Percentiles rank a stretch among this genome's conserved stretches.
phyloP scores from a whole-genome alignment of 805 yeast species.

The Wickerhamomyces xylosicus region DNA sequence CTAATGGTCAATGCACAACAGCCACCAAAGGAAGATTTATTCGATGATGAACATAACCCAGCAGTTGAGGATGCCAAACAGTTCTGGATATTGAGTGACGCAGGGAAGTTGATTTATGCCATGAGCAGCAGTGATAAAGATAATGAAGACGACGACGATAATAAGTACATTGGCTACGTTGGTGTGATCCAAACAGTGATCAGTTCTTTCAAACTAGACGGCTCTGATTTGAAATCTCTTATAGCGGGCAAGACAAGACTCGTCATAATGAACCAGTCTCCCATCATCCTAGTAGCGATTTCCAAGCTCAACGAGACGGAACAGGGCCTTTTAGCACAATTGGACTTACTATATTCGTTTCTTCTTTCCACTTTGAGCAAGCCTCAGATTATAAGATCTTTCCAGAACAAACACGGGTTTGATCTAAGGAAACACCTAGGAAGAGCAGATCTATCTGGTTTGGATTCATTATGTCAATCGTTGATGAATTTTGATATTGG shows the following conservation, averaged over 20 bases:
- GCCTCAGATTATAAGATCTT: constrained; percentile 62
- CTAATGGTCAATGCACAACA: too few species aligned
- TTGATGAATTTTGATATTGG: constrained; percentile 47
- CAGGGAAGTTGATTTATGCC: constrained; percentile 85
- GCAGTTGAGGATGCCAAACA: constrained; percentile 35
- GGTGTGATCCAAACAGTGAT: constrained; percentile 77
- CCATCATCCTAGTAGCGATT: constrained; percentile 66
- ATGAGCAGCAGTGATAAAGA: constrained; percentile 39
- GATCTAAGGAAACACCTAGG: constrained; percentile 73
- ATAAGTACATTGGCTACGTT: constrained; percentile 56
- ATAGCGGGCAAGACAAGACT: constrained; percentile 41
- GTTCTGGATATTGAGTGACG: constrained; percentile 67
- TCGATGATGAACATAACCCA: constrained; percentile 8
- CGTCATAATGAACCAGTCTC: constrained; percentile 51
- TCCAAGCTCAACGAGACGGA: constrained; percentile 45
- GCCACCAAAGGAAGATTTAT: background rate
- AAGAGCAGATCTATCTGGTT: constrained; percentile 60
- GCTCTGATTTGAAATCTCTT: constrained; percentile 34
- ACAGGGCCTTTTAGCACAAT: constrained; percentile 45
- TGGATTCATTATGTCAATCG: constrained; percentile 52
- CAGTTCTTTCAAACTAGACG: constrained; percentile 47
- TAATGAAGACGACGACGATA: constrained; percentile 33
- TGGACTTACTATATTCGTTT: constrained; percentile 66
- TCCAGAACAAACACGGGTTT: constrained; percentile 62
- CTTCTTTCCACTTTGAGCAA: constrained; percentile 76